phyloP scores from a whole-genome alignment of 495 filamentous ascomycete species.

The Cetradonia linearis region DNA sequence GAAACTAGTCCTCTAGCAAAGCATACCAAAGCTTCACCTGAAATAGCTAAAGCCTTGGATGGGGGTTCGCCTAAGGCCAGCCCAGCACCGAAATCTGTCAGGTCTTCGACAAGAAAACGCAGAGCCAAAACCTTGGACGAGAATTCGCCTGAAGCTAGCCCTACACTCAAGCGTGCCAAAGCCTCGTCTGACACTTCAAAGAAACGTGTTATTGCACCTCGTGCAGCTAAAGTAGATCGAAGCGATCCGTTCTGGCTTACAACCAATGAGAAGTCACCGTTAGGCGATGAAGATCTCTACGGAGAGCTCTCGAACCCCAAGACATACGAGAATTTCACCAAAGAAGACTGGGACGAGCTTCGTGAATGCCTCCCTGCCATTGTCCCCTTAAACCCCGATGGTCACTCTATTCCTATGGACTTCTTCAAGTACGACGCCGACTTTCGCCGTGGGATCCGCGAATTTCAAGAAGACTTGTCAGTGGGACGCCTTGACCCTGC shows the following conservation, averaged over 20 bases:
- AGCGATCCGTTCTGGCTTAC: constrained; percentile 44
- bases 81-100: not conserved
- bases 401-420: constrained; percentile 31
- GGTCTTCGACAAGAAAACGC: not conserved
- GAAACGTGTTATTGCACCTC: constrained; percentile 15
- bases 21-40: not conserved
- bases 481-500: constrained; percentile 52
- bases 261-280: constrained; percentile 44
- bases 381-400: constrained; percentile 32
- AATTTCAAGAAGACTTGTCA: constrained; percentile 51
- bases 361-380: constrained; percentile 47
- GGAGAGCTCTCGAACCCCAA: constrained; percentile 44
- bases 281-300: constrained; percentile 46
- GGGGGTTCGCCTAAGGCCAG: not conserved
- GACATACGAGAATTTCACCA: constrained; percentile 49
- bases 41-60: not conserved
- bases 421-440: constrained; percentile 44
- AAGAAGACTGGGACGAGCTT: constrained; percentile 45
- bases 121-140: not conserved
- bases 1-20: not conserved
- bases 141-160: not conserved
- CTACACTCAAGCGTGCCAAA: not conserved
- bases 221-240: constrained; percentile 25
- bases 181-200: not conserved
- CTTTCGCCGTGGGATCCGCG: constrained; percentile 38